Evolutionary conservation across 768 basidiomycete genomes (phyloP).

Genomic region (Tylopilus sp.): DNA sequence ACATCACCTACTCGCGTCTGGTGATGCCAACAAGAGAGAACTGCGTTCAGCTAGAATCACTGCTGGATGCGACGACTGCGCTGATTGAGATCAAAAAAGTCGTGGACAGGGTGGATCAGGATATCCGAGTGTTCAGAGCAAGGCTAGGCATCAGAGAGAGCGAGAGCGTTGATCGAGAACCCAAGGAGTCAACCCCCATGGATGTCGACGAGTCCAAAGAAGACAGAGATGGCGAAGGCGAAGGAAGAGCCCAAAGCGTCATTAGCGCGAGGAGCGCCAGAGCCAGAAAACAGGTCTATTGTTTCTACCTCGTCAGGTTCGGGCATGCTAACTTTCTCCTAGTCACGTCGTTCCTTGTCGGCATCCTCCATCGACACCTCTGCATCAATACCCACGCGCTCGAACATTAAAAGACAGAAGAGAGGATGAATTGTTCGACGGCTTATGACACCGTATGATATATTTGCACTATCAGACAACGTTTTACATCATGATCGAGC

Average conservation of each 20-base stretch:
- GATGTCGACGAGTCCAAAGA: constrained; percentile 47
- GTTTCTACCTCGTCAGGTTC: background rate
- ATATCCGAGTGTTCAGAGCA: constrained; percentile 68
- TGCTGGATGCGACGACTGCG: constrained; percentile 67
- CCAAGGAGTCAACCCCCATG: constrained; percentile 42
- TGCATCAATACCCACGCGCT: constrained; percentile 46
- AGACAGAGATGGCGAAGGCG: constrained; percentile 31
- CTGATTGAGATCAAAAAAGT: constrained; percentile 88
- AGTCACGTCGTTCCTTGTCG: constrained; percentile 67
- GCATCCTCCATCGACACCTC: constrained; percentile 74
- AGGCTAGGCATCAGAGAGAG: constrained; percentile 53
- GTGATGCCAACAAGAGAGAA: constrained; percentile 95
- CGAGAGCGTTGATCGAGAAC: constrained; percentile 38
- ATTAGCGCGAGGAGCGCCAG: constrained; percentile 54
- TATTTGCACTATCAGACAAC: constrained; percentile 4
- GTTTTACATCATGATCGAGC: constrained; percentile 13
- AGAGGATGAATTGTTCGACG: constrained; percentile 34
- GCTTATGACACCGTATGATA: constrained; percentile 3
- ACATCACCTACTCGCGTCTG: constrained; percentile 66
- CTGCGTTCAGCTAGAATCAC: constrained; percentile 63
- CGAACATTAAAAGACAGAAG: constrained; percentile 57
- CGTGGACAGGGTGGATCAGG: constrained; percentile 83
- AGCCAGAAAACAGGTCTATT: constrained; percentile 54
- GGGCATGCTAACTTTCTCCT: constrained; percentile 2
- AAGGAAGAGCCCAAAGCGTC: constrained; percentile 65